Evolutionary conservation across 164 flowering plant genomes (phyloP), one percentile per base, ranked within the genome.

Genomic region (Saururus chinensis): DNA sequence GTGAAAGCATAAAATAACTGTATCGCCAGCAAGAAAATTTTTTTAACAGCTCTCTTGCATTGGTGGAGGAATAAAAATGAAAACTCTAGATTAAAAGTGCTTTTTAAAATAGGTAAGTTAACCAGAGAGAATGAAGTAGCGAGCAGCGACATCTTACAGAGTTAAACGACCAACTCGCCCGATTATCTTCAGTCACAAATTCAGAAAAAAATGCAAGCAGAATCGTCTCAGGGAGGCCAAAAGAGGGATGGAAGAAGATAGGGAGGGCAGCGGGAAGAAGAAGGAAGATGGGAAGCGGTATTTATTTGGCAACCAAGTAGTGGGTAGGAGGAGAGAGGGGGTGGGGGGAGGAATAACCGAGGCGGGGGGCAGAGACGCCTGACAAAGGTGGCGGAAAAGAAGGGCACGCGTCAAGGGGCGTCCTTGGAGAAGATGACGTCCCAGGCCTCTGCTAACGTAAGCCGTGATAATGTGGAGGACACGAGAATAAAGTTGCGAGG

Each of bases 341-440:
- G 51, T 19, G 21, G 4, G 19, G 61, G 24, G 49, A 51, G 14
- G 57, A 8, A n/a, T n/a, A n/a, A n/a, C n/a, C n/a, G 4, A 10
- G 61, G 51, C 10, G 21, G 4, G 19, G 61, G 24, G 49, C 51
- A 9, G 57, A 8, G 59, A 12, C 67, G 61, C 51, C 75, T 72
- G 78, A 73, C 81, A 77, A 45, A 45, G 49, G 60, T 19, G 60
- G 73, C 68, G 70, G 25, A 70, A 73, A 76, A 73, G 60, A 37
- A 66, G 72, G 70, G 82, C 84, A 78, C 80, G 82, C 84, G 80
- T 73, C 48, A 45, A 67, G 59, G 63, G 66, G 41, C 42, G 25
- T 61, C 53, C 49, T 45, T 45, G 49, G 49, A 60, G 67, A 52
- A 41, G 71, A 23, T 71, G 73, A 75, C 79, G 79, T 70, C 40